phyloP scores from a whole-genome alignment of 176 grass and related monocot species.

The Oryza meridionalis region DNA sequence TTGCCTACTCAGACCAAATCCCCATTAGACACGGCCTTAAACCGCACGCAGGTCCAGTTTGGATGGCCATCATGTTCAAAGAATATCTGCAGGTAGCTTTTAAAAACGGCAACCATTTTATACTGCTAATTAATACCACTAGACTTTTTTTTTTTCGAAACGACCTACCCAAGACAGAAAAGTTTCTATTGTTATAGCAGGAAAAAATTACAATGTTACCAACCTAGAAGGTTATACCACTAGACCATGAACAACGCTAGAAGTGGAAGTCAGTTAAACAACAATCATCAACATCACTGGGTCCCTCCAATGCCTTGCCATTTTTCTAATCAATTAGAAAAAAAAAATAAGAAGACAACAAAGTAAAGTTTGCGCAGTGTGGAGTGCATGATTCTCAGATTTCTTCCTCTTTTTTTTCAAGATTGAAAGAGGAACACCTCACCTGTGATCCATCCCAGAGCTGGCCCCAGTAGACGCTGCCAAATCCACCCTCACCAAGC shows the following conservation, averaged over 20 bases:
- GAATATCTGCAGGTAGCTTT: neutral
- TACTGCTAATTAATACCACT: constrained; percentile 11
- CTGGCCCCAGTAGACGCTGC: constrained; percentile 97
- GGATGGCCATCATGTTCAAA: constrained; percentile 19
- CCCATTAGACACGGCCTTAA: constrained; percentile 4
- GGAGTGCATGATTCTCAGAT: neutral
- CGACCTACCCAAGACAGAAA: too few relatives aligned
- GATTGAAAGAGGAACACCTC: constrained; percentile 15
- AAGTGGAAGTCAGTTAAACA: neutral
- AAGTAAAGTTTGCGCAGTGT: neutral
- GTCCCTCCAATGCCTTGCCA: neutral
- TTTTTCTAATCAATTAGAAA: constrained; percentile 17
- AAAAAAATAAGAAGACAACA: neutral
- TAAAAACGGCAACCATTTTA: constrained; percentile 31
- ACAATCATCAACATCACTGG: constrained; percentile 26
- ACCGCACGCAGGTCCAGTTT: constrained; percentile 6
- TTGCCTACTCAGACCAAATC: neutral
- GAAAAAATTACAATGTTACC: too few relatives aligned
- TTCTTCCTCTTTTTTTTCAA: neutral
- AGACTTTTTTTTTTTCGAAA: neutral
- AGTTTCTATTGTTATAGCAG: too few relatives aligned
- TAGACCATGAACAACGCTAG: neutral
- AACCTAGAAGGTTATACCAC: neutral
- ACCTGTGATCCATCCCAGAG: constrained; percentile 97
- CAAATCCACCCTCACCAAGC: constrained; percentile 89